These are phyloP conservation scores for Paramecium bursaria DNA, from an alignment of 73 alveolate genomes.

Conservation along the genomic window DNA sequence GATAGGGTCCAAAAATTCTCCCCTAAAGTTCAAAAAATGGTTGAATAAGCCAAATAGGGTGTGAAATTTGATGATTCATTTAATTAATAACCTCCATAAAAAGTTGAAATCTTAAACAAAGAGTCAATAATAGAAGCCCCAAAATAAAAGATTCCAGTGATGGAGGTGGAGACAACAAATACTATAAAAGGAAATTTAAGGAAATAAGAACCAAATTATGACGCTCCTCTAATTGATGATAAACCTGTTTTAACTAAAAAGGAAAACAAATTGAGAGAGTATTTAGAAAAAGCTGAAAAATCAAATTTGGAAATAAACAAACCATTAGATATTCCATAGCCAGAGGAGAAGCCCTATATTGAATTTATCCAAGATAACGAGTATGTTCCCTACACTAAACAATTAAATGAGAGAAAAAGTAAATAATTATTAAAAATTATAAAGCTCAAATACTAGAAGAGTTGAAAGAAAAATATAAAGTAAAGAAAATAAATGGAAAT, in stretches of 20 bases:
- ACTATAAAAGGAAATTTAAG: background rate
- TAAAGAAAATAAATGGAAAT: background rate
- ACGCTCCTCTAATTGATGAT: background rate
- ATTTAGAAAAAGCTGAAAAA: constrained; percentile 51
- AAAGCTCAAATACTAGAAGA: constrained; percentile 22
- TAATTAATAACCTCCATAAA: background rate
- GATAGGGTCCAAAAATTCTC: constrained; percentile 57
- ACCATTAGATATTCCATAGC: background rate
- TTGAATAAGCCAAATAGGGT: constrained; percentile 36
- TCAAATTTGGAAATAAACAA: background rate
- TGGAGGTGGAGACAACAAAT: constrained; percentile 7
- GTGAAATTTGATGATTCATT: background rate
- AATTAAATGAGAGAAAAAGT: constrained; percentile 40
- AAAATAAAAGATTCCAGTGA: background rate
- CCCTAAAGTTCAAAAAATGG: constrained; percentile 11
- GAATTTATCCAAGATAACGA: background rate
- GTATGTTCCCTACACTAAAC: constrained; percentile 10
- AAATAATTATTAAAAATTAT: background rate
- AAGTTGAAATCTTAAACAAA: no score
- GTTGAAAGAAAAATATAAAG: background rate
- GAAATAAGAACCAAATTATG: background rate
- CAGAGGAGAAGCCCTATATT: background rate
- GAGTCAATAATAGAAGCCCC: background rate
- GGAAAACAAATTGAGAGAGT: constrained; percentile 17
- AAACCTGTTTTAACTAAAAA: constrained; percentile 3